Base-by-base conservation (phyloP, 2,329 filamentous ascomycete genomes). In the Cryphonectria carpinicola region DNA sequence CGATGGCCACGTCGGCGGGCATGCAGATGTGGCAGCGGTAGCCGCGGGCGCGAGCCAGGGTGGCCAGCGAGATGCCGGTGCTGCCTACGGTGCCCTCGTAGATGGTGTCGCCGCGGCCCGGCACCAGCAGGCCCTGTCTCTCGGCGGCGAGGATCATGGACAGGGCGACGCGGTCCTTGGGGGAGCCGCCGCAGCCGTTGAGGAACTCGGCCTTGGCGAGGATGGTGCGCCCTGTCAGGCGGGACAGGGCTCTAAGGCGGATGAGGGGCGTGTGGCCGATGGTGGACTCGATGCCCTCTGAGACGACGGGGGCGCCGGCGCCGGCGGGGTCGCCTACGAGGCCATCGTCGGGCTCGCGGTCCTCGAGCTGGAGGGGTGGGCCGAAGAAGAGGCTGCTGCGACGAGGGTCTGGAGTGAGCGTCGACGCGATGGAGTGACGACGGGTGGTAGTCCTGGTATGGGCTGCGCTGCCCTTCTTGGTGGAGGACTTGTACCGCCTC, bases 81-180 rank as follows among this genome's bases (percentile, higher is more conserved):
- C 93, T 97, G 71, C 96, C 96, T 22, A 97, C 95, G 1, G 96
- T 99, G 74, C 96, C 96, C 83, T 99, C 96, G 81, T 98, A 99
- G 77, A 99, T 94, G 60, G 93, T 97, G 80, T 99, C 96, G 72
- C 95, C 95, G 32, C 92, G 90, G 75, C 92, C 85, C 0, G 96
- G 95, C 0, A 86, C 87, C 62, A 99, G 82, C 25, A 95, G 84
- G 2, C 94, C 94, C 65, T 87, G 83, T 72, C 89, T 86, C 84
- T 99, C 96, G 60, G 95, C 96, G 80, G 90, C 82, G 61, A 89
- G 83, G 79, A 99, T 97, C 85, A 98, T 97, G 81, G 88, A 92
- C 52, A 98, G 86, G 1, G 96, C 96, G 19, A 99, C 96, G 67
- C 96, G 89, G 81, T 99, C 96, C 81, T 99, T 99, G 56, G 96